Evolutionary conservation across 208 protist genomes (phyloP).

Genomic region (Strigomonas culicis): DNA sequence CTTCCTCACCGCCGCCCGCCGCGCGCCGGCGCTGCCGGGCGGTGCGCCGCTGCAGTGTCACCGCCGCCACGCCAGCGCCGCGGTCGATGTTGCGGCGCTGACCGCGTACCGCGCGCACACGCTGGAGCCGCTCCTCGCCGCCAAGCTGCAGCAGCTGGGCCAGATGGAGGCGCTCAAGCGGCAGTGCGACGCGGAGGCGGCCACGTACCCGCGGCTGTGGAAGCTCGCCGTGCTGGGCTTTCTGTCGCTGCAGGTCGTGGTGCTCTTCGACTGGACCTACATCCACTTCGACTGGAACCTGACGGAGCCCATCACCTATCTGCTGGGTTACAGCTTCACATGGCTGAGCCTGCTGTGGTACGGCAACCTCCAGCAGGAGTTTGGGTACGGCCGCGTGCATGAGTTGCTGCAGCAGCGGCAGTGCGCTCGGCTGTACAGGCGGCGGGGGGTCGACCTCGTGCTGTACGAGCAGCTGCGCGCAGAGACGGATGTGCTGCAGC

Average conservation of each 20-base stretch:
- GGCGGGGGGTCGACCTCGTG: conserved; percentile 25
- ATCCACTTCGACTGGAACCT: conserved; percentile 85
- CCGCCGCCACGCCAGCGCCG: background rate
- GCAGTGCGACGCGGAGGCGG: conserved; percentile 29
- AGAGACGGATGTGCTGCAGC: conserved; percentile 42
- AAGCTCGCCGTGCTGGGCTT: conserved; percentile 32
- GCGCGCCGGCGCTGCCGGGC: background rate
- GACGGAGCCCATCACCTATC: conserved; percentile 88
- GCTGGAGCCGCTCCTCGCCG: conserved; percentile 22
- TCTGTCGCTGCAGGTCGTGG: conserved; percentile 34
- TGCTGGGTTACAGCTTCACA: conserved; percentile 64
- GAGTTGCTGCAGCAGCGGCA: conserved; percentile 22
- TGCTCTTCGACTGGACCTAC: conserved; percentile 82
- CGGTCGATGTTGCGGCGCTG: conserved; percentile 16
- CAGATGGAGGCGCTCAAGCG: conserved; percentile 24
- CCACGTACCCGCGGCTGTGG: conserved; percentile 20
- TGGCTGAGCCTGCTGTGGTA: conserved; percentile 75
- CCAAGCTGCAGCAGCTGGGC: conserved; percentile 26
- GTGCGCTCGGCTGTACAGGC: conserved; percentile 20
- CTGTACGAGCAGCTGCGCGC: conserved; percentile 26
- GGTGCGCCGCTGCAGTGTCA: background rate
- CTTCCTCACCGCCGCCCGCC: background rate
- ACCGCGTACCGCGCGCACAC: conserved; percentile 26
- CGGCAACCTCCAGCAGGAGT: conserved; percentile 43
- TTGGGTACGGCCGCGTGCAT: conserved; percentile 36